Base-by-base conservation (phyloP, 2,329 filamentous ascomycete species). In the Aspergillus puulaauensis region DNA sequence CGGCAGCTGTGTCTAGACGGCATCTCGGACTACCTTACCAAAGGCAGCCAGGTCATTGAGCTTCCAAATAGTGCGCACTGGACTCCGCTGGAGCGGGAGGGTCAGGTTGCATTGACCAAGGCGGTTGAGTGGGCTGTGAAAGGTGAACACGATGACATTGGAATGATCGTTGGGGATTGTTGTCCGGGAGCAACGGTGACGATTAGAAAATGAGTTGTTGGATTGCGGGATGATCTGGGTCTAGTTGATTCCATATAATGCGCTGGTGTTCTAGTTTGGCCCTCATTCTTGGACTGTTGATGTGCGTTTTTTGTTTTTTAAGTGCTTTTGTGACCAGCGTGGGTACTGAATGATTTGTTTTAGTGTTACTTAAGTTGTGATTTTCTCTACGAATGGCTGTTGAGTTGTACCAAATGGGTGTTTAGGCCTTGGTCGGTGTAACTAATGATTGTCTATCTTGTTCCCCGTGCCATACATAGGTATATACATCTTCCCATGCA, bases 61-160 rank as follows among this genome's bases (percentile, higher is more conserved):
- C 66, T 86, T 7, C 77, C 80, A 3, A 67, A 72, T 8, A 78
- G 77, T 11, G 82, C 80, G 0, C 84, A 86, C 68, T 86, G 82
- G 75, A 78, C 79, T 14, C 78, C 82, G 2, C 62, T 82, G 43
- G 82, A 85, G 65, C 66, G 70, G 46, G 70, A 77, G 48, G 78
- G 77, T 27, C 69, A 73, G 6, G 66, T 66, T 17, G 79, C 78
- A 2, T 52, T 84, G 49, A 75, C 74, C 59, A 75, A 73, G 61
- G 68, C 73, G 2, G 60, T 76, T 6, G 66, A 74, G 53, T 78
- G 76, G 76, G 70, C 73, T 55, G 63, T 70, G 35, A 62, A 65
- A 11, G 74, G 74, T 3, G 75, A 77, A 59, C 61, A 70, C 47
- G 72, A 67, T 19, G 73, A 77, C 59, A 63, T 77, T 39, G 71